Percentiles rank a stretch among this genome's conserved stretches.
These are phyloP conservation scores for Penicillium corylophilum DNA, from an alignment of 2,329 filamentous ascomycete genomes.

Conservation along the genomic window DNA sequence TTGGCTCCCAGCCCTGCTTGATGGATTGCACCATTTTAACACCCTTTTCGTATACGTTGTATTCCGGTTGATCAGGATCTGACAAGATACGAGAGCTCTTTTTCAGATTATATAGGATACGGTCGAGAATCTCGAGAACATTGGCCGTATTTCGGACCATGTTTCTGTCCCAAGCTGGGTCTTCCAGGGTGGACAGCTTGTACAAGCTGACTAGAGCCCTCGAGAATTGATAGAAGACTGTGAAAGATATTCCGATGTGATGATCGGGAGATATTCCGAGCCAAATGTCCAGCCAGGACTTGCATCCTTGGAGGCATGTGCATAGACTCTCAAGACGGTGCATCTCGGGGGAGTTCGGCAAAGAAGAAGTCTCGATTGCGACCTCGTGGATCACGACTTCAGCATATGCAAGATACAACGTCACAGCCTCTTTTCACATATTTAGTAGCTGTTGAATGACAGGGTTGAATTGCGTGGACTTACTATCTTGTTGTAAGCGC, in stretches of 20 bases:
- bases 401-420: slow-evolving; percentile 14
- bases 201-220: slow-evolving; percentile 22
- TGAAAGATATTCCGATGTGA: slow-evolving; percentile 19
- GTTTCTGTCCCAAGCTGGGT: slow-evolving; percentile 27
- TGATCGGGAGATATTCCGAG: slow-evolving; percentile 11
- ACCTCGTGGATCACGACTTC: slow-evolving; percentile 26
- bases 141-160: slow-evolving; percentile 28
- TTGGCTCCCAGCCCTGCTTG: slow-evolving; percentile 22
- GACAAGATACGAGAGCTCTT: slow-evolving; percentile 3
- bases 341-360: slow-evolving; percentile 21
- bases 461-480: background rate
- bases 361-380: slow-evolving; percentile 11
- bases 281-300: slow-evolving; percentile 23
- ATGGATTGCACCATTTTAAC: slow-evolving; percentile 16
- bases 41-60: slow-evolving; percentile 20
- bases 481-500: slow-evolving; percentile 22
- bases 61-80: slow-evolving; percentile 3
- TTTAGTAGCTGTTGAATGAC: slow-evolving; percentile 3
- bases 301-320: slow-evolving; percentile 20
- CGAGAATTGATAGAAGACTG: slow-evolving; percentile 25
- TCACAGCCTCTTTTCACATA: slow-evolving; percentile 7
- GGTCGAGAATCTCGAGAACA: slow-evolving; percentile 23
- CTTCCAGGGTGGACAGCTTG: slow-evolving; percentile 25
- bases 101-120: slow-evolving; percentile 13
- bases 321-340: slow-evolving; percentile 23